Percentiles rank a stretch among this genome's conserved stretches.
phyloP scores from a whole-genome alignment of 2,329 filamentous ascomycete species.

The Trichoderma lentiforme region DNA sequence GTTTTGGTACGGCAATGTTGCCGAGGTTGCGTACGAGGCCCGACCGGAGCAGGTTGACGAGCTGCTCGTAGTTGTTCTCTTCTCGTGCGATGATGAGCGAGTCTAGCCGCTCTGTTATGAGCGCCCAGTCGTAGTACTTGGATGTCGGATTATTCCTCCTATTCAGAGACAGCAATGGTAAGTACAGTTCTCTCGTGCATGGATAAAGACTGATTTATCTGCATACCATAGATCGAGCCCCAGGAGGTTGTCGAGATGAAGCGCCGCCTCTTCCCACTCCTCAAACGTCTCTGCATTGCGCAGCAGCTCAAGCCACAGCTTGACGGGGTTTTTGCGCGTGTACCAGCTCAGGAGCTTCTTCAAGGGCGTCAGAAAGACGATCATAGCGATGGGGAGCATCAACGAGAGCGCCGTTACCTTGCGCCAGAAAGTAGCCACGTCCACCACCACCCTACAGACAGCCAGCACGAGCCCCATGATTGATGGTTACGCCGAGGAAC shows the following conservation, averaged over 20 bases:
- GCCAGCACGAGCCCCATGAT: conserved; percentile 45
- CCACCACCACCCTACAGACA: conserved; percentile 56
- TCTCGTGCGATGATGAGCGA: conserved; percentile 67
- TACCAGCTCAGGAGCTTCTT: conserved; percentile 70
- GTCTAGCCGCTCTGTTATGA: conserved; percentile 74
- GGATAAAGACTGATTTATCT: background rate
- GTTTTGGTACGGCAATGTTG: conserved; percentile 76
- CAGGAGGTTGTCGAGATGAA: conserved; percentile 77
- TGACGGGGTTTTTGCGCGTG: conserved; percentile 59
- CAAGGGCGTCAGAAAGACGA: conserved; percentile 26
- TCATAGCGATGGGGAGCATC: conserved; percentile 14
- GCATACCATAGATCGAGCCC: conserved; percentile 74
- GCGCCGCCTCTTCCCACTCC: conserved; percentile 82
- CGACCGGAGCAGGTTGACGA: conserved; percentile 77
- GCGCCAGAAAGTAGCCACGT: conserved; percentile 62
- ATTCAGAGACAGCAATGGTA: background rate
- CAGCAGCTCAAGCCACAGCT: conserved; percentile 64
- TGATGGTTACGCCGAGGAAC: conserved; percentile 37
- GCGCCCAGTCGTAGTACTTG: conserved; percentile 79
- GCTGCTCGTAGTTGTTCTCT: conserved; percentile 66
- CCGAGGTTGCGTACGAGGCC: conserved; percentile 82
- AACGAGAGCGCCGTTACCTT: conserved; percentile 40
- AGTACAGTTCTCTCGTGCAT: background rate
- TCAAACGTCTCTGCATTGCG: conserved; percentile 68
- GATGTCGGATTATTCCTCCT: conserved; percentile 81